phyloP scores from a whole-genome alignment of 345 rosid species.

The Eucalyptus camaldulensis region DNA sequence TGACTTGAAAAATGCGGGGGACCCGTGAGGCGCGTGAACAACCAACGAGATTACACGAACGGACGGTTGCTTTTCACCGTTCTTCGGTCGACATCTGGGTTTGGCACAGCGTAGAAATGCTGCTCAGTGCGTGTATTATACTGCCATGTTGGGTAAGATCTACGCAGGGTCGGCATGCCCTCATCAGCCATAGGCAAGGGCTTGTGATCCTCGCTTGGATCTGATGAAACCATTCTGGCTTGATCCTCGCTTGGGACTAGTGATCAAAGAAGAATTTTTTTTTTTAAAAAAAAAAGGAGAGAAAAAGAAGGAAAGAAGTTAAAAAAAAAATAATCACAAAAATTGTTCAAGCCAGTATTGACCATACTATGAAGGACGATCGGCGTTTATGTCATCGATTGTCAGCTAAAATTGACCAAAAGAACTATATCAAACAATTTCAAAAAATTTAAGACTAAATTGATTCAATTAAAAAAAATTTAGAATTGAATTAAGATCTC shows the following conservation, averaged over 20 bases:
- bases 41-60: neutral
- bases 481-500: neutral
- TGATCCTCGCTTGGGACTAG: accelerated
- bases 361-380: accelerated
- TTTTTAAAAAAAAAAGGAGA: too few species aligned
- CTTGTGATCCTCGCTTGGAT: neutral
- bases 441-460: accelerated
- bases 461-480: accelerated
- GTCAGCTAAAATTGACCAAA: neutral
- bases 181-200: neutral
- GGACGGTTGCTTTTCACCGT: neutral
- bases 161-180: neutral
- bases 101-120: neutral
- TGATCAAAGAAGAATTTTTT: too few species aligned
- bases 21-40: neutral
- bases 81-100: neutral
- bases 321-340: neutral
- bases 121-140: neutral
- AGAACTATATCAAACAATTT: neutral
- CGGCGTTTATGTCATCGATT: accelerated
- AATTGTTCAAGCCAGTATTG: accelerated
- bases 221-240: accelerated
- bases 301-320: too few species aligned
- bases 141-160: neutral
- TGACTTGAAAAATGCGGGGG: neutral